Evolutionary conservation across 2,329 filamentous ascomycete genomes (phyloP).

Genomic region (Arthroderma uncinatum): DNA sequence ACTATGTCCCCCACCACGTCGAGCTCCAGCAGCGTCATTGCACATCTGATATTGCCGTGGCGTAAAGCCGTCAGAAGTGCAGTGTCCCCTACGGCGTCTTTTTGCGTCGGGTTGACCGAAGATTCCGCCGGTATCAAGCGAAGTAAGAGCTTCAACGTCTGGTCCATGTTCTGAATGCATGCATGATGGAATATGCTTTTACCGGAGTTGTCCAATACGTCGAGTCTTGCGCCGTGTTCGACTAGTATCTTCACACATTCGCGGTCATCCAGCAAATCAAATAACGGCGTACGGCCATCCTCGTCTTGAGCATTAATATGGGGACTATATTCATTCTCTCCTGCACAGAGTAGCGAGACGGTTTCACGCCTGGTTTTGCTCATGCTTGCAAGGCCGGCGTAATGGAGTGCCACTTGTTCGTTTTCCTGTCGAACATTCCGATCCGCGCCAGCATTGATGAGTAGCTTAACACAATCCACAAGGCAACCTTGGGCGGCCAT

Average conservation of each 20-base stretch:
- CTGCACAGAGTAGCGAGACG: constrained; percentile 10
- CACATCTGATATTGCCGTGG: constrained; percentile 10
- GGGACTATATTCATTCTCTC: background rate
- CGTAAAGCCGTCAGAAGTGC: constrained; percentile 13
- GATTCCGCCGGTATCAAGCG: background rate
- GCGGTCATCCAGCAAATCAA: constrained; percentile 15
- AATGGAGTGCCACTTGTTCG: constrained; percentile 14
- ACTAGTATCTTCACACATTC: constrained; percentile 12
- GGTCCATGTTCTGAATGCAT: constrained; percentile 12
- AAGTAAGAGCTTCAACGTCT: constrained; percentile 9
- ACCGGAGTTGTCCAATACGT: constrained; percentile 12
- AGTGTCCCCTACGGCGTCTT: constrained; percentile 13
- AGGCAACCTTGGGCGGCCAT: constrained; percentile 14
- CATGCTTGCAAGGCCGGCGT: constrained; percentile 11
- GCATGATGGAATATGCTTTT: constrained; percentile 14
- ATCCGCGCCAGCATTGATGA: constrained; percentile 14
- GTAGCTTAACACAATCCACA: constrained; percentile 10
- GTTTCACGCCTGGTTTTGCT: constrained; percentile 9
- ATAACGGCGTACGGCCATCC: constrained; percentile 14
- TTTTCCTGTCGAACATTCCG: constrained; percentile 13
- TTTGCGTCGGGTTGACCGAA: constrained; percentile 5
- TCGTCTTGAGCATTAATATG: constrained; percentile 13
- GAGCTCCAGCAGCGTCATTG: constrained; percentile 9
- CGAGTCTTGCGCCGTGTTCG: constrained; percentile 11
- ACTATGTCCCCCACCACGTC: constrained; percentile 14